A percentile compares a stretch with the other conserved stretches of the same genome.
Evolutionary conservation across 257 asterid genomes (phyloP).

Genomic region (Agastache rugosa): DNA sequence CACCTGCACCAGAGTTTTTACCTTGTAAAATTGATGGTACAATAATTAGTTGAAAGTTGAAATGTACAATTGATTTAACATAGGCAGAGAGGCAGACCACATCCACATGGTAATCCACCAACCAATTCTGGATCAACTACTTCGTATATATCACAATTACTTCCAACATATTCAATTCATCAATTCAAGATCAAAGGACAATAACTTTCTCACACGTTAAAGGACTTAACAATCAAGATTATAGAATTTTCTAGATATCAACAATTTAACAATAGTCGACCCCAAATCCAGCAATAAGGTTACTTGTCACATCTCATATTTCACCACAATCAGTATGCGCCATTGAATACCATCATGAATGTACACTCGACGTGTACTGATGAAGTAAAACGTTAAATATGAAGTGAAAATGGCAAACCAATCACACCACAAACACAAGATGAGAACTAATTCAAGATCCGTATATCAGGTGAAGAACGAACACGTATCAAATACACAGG

Average conservation of each 20-base stretch:
- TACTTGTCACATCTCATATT: neutral
- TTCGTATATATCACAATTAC: neutral
- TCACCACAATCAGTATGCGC: neutral
- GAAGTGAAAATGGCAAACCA: neutral
- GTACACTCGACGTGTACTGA: neutral
- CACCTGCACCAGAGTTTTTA: too few species aligned
- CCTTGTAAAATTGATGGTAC: neutral
- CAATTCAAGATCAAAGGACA: neutral
- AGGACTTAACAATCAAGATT: neutral
- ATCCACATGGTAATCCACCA: neutral
- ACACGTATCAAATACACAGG: slow-evolving; percentile 1
- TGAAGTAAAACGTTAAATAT: neutral
- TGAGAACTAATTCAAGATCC: slow-evolving; percentile 8
- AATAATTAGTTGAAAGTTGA: slow-evolving; percentile 20
- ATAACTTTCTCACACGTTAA: neutral
- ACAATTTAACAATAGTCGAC: neutral
- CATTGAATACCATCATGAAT: too few species aligned
- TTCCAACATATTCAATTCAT: neutral
- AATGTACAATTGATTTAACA: neutral
- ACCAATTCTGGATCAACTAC: slow-evolving; percentile 25
- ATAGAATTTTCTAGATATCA: neutral
- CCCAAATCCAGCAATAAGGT: too few species aligned
- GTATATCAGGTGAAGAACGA: neutral
- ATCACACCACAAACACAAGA: neutral
- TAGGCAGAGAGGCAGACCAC: neutral